Base-by-base conservation (phyloP, 1,139 yeast species). In the Scheffersomyces quercinus region DNA sequence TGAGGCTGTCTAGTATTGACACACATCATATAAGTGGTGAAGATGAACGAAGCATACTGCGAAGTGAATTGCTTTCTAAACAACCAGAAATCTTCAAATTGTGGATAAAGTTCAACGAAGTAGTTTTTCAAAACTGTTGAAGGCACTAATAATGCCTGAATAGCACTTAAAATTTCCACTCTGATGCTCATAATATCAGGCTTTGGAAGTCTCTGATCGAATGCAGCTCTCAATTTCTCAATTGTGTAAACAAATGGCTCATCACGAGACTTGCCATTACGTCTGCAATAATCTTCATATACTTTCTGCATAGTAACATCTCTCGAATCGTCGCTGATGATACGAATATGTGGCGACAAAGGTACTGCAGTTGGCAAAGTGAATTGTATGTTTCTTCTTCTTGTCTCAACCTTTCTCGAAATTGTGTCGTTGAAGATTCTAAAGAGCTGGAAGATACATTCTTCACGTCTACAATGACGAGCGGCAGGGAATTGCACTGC, bases 401-500 rank as follows among this genome's bases (percentile, higher is more conserved):
- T 82, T 2, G 95, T 81, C 64, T 93, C 96, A 36, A 89, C 96
- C 59, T 87, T 86, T 55, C 87, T 81, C 1, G 86, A 73, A 43
- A 95, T 70, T 5, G 88, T 83, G 52, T 88, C 91, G 61, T 89
- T 89, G 67, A 95, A 83, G 39, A 93, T 81, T 54, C 97, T 79
- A 76, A 89, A 91, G 53, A 95, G 68, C 64, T 93, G 99, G 73
- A 89, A 87, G 46, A 93, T 85, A 40, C 96, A 79, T 60, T 95
- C 99, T 63, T 95, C 99, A 45, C 99, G 82, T 59, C 99, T 86
- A 57, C 97, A 89, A 58, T 93, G 97, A 55, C 99, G 83, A 9
- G 97, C 97, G 13, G 99, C 96, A 4, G 99, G 99, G 65, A 88
- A 91, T 68, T 95, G 99, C 13, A 95, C 95, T 0, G 97, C 95